Conservation (phyloP, 768 basidiomycete genomes). For the Gloeostereum incarnatum region DNA sequence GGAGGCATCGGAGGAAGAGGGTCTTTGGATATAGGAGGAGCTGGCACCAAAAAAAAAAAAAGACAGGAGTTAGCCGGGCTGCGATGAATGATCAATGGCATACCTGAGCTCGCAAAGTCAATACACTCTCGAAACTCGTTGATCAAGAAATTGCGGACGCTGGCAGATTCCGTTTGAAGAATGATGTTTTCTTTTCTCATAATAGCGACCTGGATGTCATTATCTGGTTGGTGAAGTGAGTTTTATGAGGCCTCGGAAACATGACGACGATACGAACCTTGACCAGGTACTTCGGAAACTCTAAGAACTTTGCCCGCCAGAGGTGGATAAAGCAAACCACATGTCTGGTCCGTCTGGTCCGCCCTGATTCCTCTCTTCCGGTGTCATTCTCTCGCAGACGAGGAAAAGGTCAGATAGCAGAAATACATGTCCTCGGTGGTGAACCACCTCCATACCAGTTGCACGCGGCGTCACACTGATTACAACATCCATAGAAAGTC, state of each 20-base stretch:
- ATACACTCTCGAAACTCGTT: conserved; percentile 77
- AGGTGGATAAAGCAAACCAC: conserved; percentile 92
- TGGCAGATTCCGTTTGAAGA: conserved; percentile 50
- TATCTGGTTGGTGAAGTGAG: conserved; percentile 34
- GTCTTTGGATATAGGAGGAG: conserved; percentile 49
- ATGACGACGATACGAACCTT: conserved; percentile 35
- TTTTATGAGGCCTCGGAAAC: conserved; percentile 1
- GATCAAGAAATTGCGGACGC: conserved; percentile 53
- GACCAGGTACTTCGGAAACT: conserved; percentile 50
- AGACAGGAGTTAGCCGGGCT: no score
- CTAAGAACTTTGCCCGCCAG: conserved; percentile 88
- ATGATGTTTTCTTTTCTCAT: conserved; percentile 83
- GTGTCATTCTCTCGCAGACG: conserved; percentile 76
- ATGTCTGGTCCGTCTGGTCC: conserved; percentile 65
- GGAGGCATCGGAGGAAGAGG: conserved; percentile 62
- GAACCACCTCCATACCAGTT: conserved; percentile 67
- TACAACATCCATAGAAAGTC: conserved; percentile 59
- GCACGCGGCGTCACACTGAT: conserved; percentile 73
- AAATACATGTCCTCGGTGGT: conserved; percentile 73
- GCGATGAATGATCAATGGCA: conserved; percentile 21
- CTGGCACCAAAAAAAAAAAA: conserved; percentile 19
- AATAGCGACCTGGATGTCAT: conserved; percentile 66
- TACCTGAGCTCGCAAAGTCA: conserved; percentile 67
- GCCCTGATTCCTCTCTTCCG: conserved; percentile 44
- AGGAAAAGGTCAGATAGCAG: conserved; percentile 91